These are phyloP conservation scores for Pholiota adiposa DNA, from an alignment of 1,284 basidiomycete species.

Conservation along the genomic window DNA sequence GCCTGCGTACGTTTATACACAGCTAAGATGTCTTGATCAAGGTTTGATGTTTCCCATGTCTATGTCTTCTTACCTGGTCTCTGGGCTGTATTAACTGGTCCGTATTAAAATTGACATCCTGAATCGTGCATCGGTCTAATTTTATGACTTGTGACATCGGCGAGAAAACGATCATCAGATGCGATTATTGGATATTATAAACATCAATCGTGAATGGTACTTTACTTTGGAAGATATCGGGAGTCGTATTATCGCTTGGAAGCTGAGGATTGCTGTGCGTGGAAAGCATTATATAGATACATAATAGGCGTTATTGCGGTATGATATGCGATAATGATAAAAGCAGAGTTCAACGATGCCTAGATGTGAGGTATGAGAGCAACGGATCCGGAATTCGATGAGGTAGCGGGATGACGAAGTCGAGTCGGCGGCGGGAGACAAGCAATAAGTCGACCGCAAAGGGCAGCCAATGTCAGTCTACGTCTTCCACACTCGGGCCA, in stretches of 20 bases:
- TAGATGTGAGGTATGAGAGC: too few species aligned
- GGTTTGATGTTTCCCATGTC: conserved; percentile 2
- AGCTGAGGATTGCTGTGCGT: not conserved
- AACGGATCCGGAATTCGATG: not conserved
- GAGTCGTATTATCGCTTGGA: not conserved
- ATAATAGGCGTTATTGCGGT: not conserved
- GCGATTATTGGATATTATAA: not conserved
- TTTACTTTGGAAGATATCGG: not conserved
- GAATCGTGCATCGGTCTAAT: not conserved
- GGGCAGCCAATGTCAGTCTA: conserved; percentile 27
- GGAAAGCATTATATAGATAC: not conserved
- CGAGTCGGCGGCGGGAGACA: too few species aligned
- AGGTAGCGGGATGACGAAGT: not conserved
- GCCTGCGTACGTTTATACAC: not conserved
- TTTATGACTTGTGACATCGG: not conserved
- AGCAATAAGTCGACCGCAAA: too few species aligned
- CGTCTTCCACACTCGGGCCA: conserved; percentile 26
- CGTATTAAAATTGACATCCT: not conserved
- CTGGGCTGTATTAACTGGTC: not conserved
- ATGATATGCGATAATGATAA: not conserved
- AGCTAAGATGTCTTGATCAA: conserved; percentile 9
- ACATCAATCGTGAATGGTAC: not conserved
- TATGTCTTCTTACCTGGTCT: not conserved
- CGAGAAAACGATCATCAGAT: not conserved
- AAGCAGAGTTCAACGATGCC: not conserved